Percentiles rank a stretch among this genome's conserved stretches.
These are phyloP conservation scores for Colletotrichum eremochloae DNA, from an alignment of 2,329 filamentous ascomycete genomes.

Conservation along the genomic window DNA sequence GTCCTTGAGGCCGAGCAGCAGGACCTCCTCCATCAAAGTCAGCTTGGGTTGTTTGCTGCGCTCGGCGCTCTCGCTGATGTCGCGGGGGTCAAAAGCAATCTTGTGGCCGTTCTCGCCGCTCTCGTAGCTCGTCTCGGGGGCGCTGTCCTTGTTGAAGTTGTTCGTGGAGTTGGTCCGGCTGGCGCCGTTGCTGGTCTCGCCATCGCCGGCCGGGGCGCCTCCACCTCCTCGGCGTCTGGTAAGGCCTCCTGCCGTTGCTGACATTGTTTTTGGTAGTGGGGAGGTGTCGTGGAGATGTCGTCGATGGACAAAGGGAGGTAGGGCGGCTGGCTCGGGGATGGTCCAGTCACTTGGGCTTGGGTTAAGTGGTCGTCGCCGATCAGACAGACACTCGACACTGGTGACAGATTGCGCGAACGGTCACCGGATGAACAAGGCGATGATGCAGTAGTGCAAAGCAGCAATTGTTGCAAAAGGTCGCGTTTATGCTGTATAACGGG, in stretches of 20 bases:
- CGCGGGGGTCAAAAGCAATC: slow-evolving; percentile 96
- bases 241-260: slow-evolving; percentile 56
- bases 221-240: slow-evolving; percentile 74
- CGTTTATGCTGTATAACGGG: slow-evolving; percentile 17
- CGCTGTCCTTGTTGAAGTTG: slow-evolving; percentile 66
- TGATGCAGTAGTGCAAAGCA: slow-evolving; percentile 7
- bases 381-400: slow-evolving; percentile 20
- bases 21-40: slow-evolving; percentile 98
- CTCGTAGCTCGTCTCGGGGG: slow-evolving; percentile 87
- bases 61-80: slow-evolving; percentile 97
- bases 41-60: slow-evolving; percentile 98
- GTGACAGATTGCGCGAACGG: slow-evolving; percentile 24
- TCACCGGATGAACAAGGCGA: slow-evolving; percentile 10
- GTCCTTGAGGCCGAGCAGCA: slow-evolving; percentile 95
- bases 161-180: slow-evolving; percentile 70
- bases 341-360: slow-evolving; percentile 23
- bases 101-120: slow-evolving; percentile 96
- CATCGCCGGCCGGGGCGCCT: slow-evolving; percentile 74
- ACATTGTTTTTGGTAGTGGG: slow-evolving; percentile 34
- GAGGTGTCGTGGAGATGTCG: slow-evolving; percentile 34
- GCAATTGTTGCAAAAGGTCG: slow-evolving; percentile 6
- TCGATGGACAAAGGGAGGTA: slow-evolving; percentile 29
- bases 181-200: slow-evolving; percentile 63
- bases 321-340: slow-evolving; percentile 23
- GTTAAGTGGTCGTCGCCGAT: slow-evolving; percentile 32